phyloP scores from a whole-genome alignment of 805 yeast species.

The Hanseniaspora guilliermondii region DNA sequence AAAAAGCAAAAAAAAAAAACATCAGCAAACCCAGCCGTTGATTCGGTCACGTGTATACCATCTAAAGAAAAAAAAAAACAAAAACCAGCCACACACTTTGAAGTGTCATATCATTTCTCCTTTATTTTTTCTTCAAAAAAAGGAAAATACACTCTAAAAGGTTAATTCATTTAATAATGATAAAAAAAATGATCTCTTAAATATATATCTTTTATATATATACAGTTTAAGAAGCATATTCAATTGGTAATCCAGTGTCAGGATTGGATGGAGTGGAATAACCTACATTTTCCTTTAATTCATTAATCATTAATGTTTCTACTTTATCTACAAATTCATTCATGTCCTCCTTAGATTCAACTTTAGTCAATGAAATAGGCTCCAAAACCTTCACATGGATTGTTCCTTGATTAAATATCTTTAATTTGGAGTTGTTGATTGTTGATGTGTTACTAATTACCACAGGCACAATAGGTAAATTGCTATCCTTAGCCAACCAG shows the following conservation, averaged over 20 bases:
- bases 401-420: slow-evolving; percentile 63
- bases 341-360: slow-evolving; percentile 56
- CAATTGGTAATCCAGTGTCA: slow-evolving; percentile 25
- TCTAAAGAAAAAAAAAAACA: too few relatives aligned
- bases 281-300: slow-evolving; percentile 28
- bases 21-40: too few relatives aligned
- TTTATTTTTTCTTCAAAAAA: too few relatives aligned
- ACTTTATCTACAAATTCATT: slow-evolving; percentile 44
- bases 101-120: too few relatives aligned
- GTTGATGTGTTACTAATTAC: slow-evolving; percentile 78
- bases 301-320: slow-evolving; percentile 43
- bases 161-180: too few relatives aligned
- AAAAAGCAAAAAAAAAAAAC: too few relatives aligned
- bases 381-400: slow-evolving; percentile 68
- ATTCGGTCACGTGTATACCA: too few relatives aligned
- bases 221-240: slow-evolving; percentile 14
- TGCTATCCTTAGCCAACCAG: slow-evolving; percentile 89
- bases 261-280: slow-evolving; percentile 27
- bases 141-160: too few relatives aligned
- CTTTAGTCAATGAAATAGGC: slow-evolving; percentile 60
- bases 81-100: background rate
- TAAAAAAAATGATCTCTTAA: too few relatives aligned
- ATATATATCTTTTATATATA: too few relatives aligned
- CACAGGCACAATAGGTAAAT: slow-evolving; percentile 77
- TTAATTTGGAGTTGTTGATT: slow-evolving; percentile 46